A percentile compares a stretch with the other conserved stretches of the same genome.
These are phyloP conservation scores for Eustoma russellianum DNA, from an alignment of 257 asterid genomes.

Conservation along the genomic window DNA sequence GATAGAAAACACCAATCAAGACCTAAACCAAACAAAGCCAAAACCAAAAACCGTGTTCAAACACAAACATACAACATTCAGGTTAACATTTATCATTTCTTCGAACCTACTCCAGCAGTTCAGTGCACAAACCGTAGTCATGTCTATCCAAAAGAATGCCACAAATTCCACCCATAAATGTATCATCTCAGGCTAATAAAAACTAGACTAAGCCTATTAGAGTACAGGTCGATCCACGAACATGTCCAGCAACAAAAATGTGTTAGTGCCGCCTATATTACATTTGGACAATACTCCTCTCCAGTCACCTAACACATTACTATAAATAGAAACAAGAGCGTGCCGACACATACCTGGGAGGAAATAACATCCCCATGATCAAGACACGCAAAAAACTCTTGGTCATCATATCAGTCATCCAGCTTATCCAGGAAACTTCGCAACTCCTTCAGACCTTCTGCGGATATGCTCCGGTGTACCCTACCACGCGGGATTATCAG, in stretches of 20 bases:
- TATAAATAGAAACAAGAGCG: not conserved
- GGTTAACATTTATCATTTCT: no score
- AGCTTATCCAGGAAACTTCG: conserved; percentile 65
- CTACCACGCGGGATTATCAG: conserved; percentile 66
- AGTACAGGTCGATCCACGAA: no score
- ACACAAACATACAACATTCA: no score
- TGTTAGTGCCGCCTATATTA: conserved; percentile 66
- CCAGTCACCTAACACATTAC: conserved; percentile 27
- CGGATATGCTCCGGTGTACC: conserved; percentile 87
- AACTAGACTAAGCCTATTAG: not conserved
- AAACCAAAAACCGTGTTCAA: no score
- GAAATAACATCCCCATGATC: conserved; percentile 5
- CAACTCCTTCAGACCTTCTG: conserved; percentile 90
- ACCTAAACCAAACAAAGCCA: no score
- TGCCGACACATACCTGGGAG: conserved; percentile 5
- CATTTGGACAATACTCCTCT: conserved; percentile 53
- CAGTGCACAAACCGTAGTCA: no score
- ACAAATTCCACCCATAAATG: not conserved
- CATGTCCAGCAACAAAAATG: conserved; percentile 4
- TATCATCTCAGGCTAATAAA: not conserved
- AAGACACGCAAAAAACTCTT: conserved; percentile 7
- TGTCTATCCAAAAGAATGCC: no score
- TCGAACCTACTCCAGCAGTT: no score
- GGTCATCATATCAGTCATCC: conserved; percentile 37
- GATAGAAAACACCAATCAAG: no score